These are phyloP conservation scores for Porcisia hertigi DNA, from an alignment of 208 protist species.

Conservation along the genomic window DNA sequence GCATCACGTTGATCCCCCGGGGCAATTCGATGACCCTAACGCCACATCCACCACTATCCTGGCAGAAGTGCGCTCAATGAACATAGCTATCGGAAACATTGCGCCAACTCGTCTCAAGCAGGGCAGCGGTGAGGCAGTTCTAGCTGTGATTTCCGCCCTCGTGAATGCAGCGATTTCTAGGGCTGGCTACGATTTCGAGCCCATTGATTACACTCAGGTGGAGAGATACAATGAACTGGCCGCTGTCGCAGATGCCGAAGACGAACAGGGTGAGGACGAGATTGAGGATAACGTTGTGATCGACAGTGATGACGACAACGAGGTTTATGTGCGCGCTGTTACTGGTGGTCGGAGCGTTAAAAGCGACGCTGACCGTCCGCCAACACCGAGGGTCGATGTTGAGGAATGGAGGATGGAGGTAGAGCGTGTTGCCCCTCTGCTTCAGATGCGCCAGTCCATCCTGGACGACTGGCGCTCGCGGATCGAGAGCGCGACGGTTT, in stretches of 20 bases:
- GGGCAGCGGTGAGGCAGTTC: slow-evolving; percentile 82
- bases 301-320: slow-evolving; percentile 88
- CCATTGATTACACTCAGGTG: slow-evolving; percentile 77
- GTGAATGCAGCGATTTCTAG: slow-evolving; percentile 71
- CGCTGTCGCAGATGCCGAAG: slow-evolving; percentile 71
- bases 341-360: slow-evolving; percentile 16
- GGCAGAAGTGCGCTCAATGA: slow-evolving; percentile 73
- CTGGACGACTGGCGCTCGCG: slow-evolving; percentile 86
- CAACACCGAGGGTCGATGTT: slow-evolving; percentile 54
- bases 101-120: slow-evolving; percentile 85
- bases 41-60: slow-evolving; percentile 85
- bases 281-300: slow-evolving; percentile 87
- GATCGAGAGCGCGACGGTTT: slow-evolving; percentile 75
- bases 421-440: slow-evolving; percentile 81
- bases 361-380: slow-evolving; percentile 21
- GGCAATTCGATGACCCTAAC: slow-evolving; percentile 92
- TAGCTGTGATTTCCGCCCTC: slow-evolving; percentile 71
- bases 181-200: slow-evolving; percentile 56
- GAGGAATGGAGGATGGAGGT: slow-evolving; percentile 92
- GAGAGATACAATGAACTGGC: slow-evolving; percentile 83
- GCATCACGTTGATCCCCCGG: slow-evolving; percentile 68
- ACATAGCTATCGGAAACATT: slow-evolving; percentile 70
- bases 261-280: slow-evolving; percentile 52
- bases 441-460: slow-evolving; percentile 63
- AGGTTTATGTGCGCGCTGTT: slow-evolving; percentile 68